Evolutionary conservation across 2,329 filamentous ascomycete genomes (phyloP).

Genomic region (Botrytis sinoallii): DNA sequence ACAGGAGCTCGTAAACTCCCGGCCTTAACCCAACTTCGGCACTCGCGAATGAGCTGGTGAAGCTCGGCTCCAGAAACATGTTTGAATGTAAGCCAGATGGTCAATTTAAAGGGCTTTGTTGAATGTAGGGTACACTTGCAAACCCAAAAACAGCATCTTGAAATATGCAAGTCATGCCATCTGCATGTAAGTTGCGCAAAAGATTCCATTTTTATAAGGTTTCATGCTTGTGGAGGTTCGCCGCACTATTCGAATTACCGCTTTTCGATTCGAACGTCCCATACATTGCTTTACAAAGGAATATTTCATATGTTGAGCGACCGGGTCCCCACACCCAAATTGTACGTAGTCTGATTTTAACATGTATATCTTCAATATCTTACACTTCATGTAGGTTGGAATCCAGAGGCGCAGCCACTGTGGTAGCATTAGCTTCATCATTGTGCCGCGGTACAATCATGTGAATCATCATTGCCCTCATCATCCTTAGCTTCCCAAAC

Average conservation of each 20-base stretch:
- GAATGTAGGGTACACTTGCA: background rate
- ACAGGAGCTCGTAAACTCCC: background rate
- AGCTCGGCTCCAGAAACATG: background rate
- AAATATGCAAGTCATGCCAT: background rate
- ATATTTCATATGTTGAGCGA: background rate
- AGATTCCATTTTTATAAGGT: background rate
- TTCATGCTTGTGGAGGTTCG: background rate
- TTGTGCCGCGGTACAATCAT: background rate
- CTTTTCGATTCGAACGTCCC: background rate
- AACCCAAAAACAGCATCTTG: background rate
- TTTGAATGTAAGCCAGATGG: background rate
- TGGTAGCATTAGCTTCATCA: background rate
- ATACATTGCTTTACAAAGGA: background rate
- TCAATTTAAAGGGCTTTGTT: background rate
- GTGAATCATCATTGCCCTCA: background rate
- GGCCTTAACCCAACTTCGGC: background rate
- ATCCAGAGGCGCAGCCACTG: background rate
- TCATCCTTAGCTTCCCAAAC: background rate
- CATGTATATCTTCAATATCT: slow-evolving; percentile 10
- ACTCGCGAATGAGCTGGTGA: background rate
- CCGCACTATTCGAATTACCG: background rate
- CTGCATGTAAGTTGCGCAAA: background rate
- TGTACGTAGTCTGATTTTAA: background rate
- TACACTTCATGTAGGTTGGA: background rate
- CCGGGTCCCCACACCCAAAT: background rate